These are phyloP conservation scores for Gracilariopsis chorda DNA, from an alignment of 23 red algal species.

Conservation along the genomic window DNA sequence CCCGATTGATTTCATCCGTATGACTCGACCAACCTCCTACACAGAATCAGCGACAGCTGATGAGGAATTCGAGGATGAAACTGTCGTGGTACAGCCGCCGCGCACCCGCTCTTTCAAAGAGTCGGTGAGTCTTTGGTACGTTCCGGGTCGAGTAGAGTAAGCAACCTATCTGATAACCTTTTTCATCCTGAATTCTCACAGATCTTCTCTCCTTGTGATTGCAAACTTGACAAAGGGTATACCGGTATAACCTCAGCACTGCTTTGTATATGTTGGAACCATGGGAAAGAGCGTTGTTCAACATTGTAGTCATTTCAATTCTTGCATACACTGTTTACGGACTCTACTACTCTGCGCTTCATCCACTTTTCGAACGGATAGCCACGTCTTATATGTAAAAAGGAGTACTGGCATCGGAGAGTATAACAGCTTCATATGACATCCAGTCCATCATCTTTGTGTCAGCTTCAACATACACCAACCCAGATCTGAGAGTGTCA, in stretches of 20 bases:
- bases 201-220: background rate
- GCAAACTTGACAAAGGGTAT: slow-evolving; percentile 1
- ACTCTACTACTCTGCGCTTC: slow-evolving; percentile 22
- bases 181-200: background rate
- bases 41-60: no score
- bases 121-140: slow-evolving; percentile 28
- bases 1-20: no score
- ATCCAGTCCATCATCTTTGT: no score
- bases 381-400: slow-evolving; percentile 31
- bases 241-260: slow-evolving; percentile 67
- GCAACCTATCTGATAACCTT: background rate
- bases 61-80: background rate
- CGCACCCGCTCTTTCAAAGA: background rate
- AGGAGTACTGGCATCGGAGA: no score
- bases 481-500: no score
- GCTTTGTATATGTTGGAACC: slow-evolving; percentile 70
- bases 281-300: slow-evolving; percentile 66
- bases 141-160: background rate
- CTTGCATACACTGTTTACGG: slow-evolving; percentile 57
- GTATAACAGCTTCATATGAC: no score
- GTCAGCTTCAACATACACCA: background rate
- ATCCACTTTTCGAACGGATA: slow-evolving; percentile 41
- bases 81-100: background rate
- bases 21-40: background rate
- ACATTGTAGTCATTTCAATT: slow-evolving; percentile 37